Conservation (phyloP, 225 moss, liverwort and hornwort genomes). For the Physcomitrium patens region DNA sequence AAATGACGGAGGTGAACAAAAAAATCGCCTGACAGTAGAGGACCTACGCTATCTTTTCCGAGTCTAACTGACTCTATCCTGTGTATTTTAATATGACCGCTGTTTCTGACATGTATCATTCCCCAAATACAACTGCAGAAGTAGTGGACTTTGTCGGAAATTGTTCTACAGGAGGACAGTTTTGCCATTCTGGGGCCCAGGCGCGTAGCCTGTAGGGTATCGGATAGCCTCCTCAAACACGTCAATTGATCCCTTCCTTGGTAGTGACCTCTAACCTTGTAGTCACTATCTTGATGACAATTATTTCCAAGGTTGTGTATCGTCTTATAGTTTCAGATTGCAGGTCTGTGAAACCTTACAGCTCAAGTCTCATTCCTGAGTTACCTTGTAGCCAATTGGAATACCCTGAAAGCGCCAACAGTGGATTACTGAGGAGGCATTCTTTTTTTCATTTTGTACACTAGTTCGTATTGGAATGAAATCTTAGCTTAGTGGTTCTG, state of each 20-base stretch:
- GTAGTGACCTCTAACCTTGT: not conserved
- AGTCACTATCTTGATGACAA: constrained; percentile 22
- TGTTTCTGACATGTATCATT: constrained; percentile 13
- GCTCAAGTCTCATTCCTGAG: not conserved
- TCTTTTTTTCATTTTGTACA: no score
- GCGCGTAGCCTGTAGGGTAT: no score
- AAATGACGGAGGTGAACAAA: constrained; percentile 74
- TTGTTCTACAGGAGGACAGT: no score
- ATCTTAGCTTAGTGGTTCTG: no score
- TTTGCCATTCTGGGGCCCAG: no score
- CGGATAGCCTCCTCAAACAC: no score
- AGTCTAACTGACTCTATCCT: constrained; percentile 26
- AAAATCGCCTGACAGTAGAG: constrained; percentile 70
- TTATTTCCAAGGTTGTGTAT: not conserved
- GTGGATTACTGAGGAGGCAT: no score
- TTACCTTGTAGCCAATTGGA: not conserved
- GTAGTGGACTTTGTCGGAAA: no score
- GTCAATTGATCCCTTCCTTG: no score
- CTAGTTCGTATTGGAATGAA: no score
- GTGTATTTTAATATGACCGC: constrained; percentile 24
- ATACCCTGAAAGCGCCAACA: not conserved
- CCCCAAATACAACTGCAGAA: no score
- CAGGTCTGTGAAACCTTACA: not conserved
- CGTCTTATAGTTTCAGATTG: not conserved
- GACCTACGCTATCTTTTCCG: constrained; percentile 88